phyloP scores from a whole-genome alignment of 768 basidiomycete species.

The Chalciporus chontae region DNA sequence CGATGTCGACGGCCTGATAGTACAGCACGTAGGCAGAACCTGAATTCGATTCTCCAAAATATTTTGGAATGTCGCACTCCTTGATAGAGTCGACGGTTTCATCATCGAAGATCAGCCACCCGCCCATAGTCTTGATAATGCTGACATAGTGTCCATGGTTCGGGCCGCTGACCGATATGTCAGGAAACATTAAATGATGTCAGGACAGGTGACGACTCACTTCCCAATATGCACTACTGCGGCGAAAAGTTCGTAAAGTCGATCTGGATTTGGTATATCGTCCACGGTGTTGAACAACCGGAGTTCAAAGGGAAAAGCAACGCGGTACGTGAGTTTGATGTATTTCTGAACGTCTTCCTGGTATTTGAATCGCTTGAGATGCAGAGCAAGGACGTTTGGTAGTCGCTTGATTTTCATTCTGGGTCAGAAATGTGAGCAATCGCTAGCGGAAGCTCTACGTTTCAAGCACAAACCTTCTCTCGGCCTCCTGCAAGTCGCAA shows the following conservation, averaged over 20 bases:
- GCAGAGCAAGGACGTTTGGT: conserved; percentile 92
- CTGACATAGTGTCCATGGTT: conserved; percentile 98
- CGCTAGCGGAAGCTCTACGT: not conserved
- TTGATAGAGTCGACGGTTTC: conserved; percentile 85
- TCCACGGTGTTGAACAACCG: conserved; percentile 97
- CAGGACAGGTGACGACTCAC: conserved; percentile 50
- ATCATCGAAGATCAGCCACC: conserved; percentile 95
- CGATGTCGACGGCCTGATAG: conserved; percentile 91
- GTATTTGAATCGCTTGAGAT: conserved; percentile 98
- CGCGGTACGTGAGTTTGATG: conserved; percentile 94
- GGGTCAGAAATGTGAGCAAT: conserved; percentile 9
- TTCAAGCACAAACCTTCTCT: conserved; percentile 67
- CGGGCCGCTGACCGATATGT: conserved; percentile 65
- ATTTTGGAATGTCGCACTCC: conserved; percentile 87
- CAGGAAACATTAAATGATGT: conserved; percentile 6
- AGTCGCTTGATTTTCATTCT: conserved; percentile 99
- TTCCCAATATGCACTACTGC: conserved; percentile 99
- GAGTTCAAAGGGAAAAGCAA: conserved; percentile 93
- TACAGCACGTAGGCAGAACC: conserved; percentile 96
- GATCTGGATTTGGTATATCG: conserved; percentile 85
- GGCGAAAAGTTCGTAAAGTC: conserved; percentile 91
- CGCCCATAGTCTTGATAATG: conserved; percentile 79
- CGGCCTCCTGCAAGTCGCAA: conserved; percentile 95
- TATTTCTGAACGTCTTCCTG: conserved; percentile 88
- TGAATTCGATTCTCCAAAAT: conserved; percentile 86